Base-by-base conservation (phyloP, 2,329 filamentous ascomycete species). In the Verticillium nubilum region DNA sequence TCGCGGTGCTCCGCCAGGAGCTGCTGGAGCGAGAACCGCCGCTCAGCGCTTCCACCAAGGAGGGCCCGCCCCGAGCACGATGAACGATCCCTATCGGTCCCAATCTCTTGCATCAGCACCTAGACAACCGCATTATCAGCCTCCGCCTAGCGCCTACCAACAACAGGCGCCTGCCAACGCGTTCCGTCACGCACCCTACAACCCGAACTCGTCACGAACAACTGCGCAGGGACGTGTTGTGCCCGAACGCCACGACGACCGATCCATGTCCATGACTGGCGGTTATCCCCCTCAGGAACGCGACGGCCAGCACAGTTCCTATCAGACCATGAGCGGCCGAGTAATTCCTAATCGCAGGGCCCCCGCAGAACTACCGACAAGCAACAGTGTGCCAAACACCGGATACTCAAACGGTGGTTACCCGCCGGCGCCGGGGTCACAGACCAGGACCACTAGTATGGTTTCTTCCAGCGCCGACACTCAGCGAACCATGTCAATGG, bases 211-310 rank as follows among this genome's bases (percentile, higher is more conserved):
- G 66, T 87, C 92, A 2, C 84, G 89, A 62, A 96, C 92, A 55
- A 99, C 95, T 2, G 91, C 93, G 9, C 93, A 97, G 72, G 95
- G 95, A 31, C 86, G 95, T 62, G 81, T 95, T 35, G 92, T 99
- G 9, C 95, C 95, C 1, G 93, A 97, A 70, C 87, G 94, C 58
- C 90, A 93, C 62, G 91, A 96, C 68, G 94, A 98, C 73, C 86
- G 95, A 60, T 88, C 95, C 63, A 98, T 98, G 95, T 97, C 94
- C 53, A 89, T 99, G 88, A 95, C 89, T 5, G 91, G 90, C 10
- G 90, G 73, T 23, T 80, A 78, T 61, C 82, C 88, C 3, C 82
- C 89, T 58, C 42, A 47, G 19, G 91, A 96, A 66, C 83, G 85
- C 62, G 89, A 90, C 68, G 33, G 58, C 50, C 62, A 63, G 17